Conservation (phyloP, 805 yeast species). For the Jamesozyma spencerorum region DNA sequence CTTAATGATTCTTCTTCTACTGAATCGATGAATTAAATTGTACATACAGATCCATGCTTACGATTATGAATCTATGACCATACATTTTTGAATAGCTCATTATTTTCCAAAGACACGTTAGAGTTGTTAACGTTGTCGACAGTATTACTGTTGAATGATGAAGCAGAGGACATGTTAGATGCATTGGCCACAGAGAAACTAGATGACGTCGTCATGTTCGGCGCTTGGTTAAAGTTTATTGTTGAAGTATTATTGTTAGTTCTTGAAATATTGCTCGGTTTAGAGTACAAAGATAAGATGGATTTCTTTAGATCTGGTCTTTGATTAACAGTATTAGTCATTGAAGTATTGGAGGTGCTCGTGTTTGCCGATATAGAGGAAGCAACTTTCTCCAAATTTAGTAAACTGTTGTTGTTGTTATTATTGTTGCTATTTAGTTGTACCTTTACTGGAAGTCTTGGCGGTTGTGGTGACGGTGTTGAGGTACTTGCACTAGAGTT, state of each 20-base stretch:
- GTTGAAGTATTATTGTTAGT: slow-evolving; percentile 3
- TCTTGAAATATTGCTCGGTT: slow-evolving; percentile 30
- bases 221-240: slow-evolving; percentile 4
- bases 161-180: not conserved
- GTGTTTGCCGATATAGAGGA: slow-evolving; percentile 3
- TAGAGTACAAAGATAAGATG: slow-evolving; percentile 76
- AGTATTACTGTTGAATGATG: not conserved
- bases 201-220: slow-evolving; percentile 16
- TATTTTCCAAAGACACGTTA: slow-evolving; percentile 39
- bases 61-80: slow-evolving; percentile 41
- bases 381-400: slow-evolving; percentile 6
- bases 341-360: slow-evolving; percentile 2
- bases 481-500: not conserved
- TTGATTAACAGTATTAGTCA: slow-evolving; percentile 15
- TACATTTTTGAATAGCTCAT: slow-evolving; percentile 58
- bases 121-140: slow-evolving; percentile 10
- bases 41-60: not conserved
- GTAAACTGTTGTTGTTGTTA: not conserved
- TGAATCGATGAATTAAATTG: not conserved
- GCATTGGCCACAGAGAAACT: not conserved
- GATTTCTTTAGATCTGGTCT: slow-evolving; percentile 89
- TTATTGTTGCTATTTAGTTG: too few species aligned
- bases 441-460: not conserved
- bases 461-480: not conserved
- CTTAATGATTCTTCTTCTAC: not conserved